Evolutionary conservation across 164 flowering plant species (phyloP), one percentile per base, ranked within the genome.

Genomic region (Macadamia tetraphylla): DNA sequence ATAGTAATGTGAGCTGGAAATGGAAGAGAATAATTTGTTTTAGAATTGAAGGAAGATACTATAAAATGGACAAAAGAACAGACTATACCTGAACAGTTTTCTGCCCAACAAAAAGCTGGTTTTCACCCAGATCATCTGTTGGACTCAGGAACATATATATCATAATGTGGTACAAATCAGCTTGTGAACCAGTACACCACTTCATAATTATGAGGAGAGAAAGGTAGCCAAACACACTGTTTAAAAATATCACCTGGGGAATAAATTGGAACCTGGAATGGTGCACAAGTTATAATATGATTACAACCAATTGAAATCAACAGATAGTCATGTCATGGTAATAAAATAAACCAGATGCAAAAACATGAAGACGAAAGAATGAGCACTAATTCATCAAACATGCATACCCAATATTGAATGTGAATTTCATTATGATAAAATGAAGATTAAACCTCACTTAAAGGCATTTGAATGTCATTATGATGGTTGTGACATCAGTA

Each of bases 141-240:
- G 99, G 99, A 73, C 97, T 85, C 56, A 95, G 81, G 82, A 95
- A 95, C 99, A 94, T 92, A 80, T 94, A 94, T 66, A 94, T 94
- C 98, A 94, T 87, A 35, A 86, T 68, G 59, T 94, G 99, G 72
- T 92, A 94, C 40, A 92, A 72, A 81, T 94, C 99, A 76, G 96
- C 94, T 83, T 90, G 71, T 44, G 99, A 94, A 71, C 99, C 99
- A 78, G 93, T 92, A 74, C 74, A 71, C 99, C 98, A 94, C 73
- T 94, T 94, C 67, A 88, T 68, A 68, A 94, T 82, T 67, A 94
- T 87, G 52, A 94, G 92, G 44, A 87, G 69, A 42, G 99, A 94
- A 52, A 94, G 91, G 76, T 92, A 94, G 52, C 99, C 99, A 82
- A 94, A 94, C 59, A 94, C 74, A 67, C 92, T 80, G 81, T 94